Conservation (phyloP, 1,284 basidiomycete genomes). For the Wolfiporia cocos region DNA sequence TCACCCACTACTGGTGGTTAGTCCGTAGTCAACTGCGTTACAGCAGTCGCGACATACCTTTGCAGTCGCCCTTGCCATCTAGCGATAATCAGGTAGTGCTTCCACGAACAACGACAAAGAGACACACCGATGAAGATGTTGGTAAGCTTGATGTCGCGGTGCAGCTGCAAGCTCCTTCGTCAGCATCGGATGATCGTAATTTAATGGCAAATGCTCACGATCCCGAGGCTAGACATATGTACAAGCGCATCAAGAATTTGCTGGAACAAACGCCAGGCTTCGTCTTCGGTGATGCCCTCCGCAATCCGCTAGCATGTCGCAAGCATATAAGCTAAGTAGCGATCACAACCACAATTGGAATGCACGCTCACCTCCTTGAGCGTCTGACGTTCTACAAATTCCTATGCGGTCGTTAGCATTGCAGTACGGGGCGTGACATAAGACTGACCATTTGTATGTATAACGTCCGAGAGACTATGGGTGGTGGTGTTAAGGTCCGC, state of each 20-base stretch:
- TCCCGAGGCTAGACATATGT: conserved; percentile 85
- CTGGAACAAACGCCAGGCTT: conserved; percentile 86
- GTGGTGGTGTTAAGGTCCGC: conserved; percentile 24
- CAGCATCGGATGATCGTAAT: neutral
- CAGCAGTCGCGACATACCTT: conserved; percentile 43
- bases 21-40: too few relatives aligned
- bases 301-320: conserved; percentile 71
- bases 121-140: conserved; percentile 83
- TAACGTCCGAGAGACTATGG: conserved; percentile 53
- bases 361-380: conserved; percentile 56
- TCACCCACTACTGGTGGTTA: conserved; percentile 61
- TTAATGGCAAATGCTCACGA: conserved; percentile 39
- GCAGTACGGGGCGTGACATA: too few relatives aligned
- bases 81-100: neutral
- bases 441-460: conserved; percentile 86
- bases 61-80: conserved; percentile 87
- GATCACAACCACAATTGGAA: neutral
- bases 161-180: conserved; percentile 41
- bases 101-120: too few relatives aligned
- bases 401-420: too few relatives aligned
- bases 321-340: neutral
- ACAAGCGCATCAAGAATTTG: conserved; percentile 92
- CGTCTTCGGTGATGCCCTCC: conserved; percentile 76
- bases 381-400: conserved; percentile 85
- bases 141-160: conserved; percentile 89